Conservation (phyloP, 164 flowering plant species). For the Pachysandra terminalis region DNA sequence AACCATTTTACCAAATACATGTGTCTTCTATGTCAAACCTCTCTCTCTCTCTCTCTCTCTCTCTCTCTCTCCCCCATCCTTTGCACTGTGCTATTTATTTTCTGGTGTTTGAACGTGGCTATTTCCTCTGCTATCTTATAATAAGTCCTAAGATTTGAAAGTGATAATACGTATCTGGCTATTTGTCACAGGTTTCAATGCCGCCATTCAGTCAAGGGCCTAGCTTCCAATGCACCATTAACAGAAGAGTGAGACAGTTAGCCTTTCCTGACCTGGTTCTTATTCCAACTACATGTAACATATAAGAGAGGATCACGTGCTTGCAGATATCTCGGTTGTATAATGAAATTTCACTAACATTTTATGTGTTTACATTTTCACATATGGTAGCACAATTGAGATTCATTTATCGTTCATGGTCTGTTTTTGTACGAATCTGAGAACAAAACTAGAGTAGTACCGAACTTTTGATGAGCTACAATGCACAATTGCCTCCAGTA, state of each 20-base stretch:
- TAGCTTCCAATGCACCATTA: slow-evolving; percentile 34
- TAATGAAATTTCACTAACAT: not conserved
- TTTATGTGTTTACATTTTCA: too few species aligned
- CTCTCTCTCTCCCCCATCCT: not conserved
- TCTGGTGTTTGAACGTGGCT: not conserved
- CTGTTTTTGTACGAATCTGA: too few species aligned
- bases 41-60: too few species aligned
- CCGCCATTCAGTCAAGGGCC: slow-evolving; percentile 75
- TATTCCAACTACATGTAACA: not conserved
- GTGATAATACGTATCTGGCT: not conserved
- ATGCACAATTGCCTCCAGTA: too few species aligned
- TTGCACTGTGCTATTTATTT: not conserved
- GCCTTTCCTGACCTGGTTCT: not conserved
- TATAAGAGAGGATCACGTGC: not conserved
- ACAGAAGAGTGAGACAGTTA: slow-evolving; percentile 34
- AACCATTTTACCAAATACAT: not conserved
- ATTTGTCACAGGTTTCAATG: slow-evolving; percentile 77
- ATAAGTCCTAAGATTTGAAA: not conserved
- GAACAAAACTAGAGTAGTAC: too few species aligned
- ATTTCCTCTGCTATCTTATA: not conserved
- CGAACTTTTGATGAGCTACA: too few species aligned
- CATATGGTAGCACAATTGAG: too few species aligned
- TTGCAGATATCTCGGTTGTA: not conserved
- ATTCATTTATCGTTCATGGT: too few species aligned
- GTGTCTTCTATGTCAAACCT: not conserved